A percentile compares a stretch with the other conserved stretches of the same genome.
phyloP scores from a whole-genome alignment of 192 early-diverging fungal species.

The Neocallimastix lanati region DNA sequence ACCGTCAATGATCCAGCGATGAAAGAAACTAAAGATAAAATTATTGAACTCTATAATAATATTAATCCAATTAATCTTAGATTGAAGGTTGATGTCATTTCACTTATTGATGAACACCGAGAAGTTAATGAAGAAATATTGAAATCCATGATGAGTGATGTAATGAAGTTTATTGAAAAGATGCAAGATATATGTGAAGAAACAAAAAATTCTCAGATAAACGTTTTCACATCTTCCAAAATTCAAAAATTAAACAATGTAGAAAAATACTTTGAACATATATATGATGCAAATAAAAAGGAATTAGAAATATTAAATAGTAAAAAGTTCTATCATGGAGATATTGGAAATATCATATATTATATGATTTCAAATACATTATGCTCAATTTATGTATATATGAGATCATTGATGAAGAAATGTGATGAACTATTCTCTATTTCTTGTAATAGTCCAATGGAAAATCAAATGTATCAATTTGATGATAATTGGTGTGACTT shows the following conservation, averaged over 20 bases:
- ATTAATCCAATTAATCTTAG: not conserved
- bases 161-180: not conserved
- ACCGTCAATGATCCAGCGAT: not conserved
- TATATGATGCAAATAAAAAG: not conserved
- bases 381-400: not conserved
- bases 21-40: not conserved
- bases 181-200: not conserved
- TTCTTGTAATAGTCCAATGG: not conserved
- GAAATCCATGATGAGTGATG: not conserved
- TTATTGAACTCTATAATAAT: not conserved
- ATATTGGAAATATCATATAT: not conserved
- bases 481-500: not conserved
- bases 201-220: not conserved
- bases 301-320: not conserved
- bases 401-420: not conserved
- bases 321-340: not conserved
- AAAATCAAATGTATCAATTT: not conserved
- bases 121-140: not conserved
- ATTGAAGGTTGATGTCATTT: not conserved
- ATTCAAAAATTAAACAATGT: not conserved
- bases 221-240: not conserved
- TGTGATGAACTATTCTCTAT: not conserved
- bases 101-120: not conserved
- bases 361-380: not conserved
- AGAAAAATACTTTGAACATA: not conserved